Evolutionary conservation across 805 yeast genomes (phyloP).

Genomic region (Candida sithepensis): DNA sequence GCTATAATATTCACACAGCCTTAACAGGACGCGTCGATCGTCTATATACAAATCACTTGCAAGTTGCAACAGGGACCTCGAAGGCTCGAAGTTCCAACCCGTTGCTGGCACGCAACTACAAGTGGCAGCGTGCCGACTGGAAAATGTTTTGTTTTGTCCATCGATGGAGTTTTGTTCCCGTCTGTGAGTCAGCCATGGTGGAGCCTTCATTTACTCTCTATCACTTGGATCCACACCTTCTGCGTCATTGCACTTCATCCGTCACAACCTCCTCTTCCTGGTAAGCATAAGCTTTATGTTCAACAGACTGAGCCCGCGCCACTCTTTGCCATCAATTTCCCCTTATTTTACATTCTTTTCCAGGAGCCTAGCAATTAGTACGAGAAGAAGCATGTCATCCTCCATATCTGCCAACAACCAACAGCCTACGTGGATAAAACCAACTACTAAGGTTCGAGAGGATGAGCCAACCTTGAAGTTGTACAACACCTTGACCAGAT

Average conservation of each 20-base stretch:
- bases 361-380: background rate
- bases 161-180: too few species aligned
- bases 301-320: background rate
- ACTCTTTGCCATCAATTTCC: background rate
- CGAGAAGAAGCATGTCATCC: background rate
- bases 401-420: background rate
- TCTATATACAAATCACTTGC: too few species aligned
- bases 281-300: conserved; percentile 1
- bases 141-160: too few species aligned
- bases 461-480: conserved; percentile 49
- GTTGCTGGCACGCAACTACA: too few species aligned
- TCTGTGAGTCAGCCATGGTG: too few species aligned
- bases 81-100: too few species aligned
- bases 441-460: conserved; percentile 15
- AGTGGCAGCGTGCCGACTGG: too few species aligned
- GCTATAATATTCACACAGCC: too few species aligned
- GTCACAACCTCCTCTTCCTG: background rate
- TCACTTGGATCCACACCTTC: too few species aligned
- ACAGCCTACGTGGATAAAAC: conserved; percentile 31
- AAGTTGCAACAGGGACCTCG: too few species aligned
- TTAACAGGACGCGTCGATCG: too few species aligned
- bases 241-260: background rate
- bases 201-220: too few species aligned
- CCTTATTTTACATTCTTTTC: background rate
- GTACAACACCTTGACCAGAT: conserved; percentile 79